Conservation (phyloP, 805 yeast species). For the Barnettozyma californica region DNA sequence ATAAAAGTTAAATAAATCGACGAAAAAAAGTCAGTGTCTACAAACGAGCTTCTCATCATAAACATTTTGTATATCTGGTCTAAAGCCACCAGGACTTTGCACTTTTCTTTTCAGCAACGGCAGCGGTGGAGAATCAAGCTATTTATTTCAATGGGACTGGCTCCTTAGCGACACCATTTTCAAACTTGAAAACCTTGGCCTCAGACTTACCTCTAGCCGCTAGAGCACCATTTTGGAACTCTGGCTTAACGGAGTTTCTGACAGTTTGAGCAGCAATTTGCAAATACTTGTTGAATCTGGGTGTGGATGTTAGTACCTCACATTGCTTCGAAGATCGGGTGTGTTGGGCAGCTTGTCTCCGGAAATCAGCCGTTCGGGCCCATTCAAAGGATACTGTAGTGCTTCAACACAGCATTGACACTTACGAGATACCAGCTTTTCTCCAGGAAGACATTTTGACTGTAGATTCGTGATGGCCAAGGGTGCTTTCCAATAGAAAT, state of each 20-base stretch:
- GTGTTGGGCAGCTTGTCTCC: background rate
- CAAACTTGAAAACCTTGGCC: conserved; percentile 64
- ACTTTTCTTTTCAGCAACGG: background rate
- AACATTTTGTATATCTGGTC: background rate
- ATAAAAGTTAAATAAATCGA: background rate
- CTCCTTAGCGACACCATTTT: conserved; percentile 52
- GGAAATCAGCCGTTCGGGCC: background rate
- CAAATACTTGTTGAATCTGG: conserved; percentile 76
- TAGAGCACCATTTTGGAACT: conserved; percentile 62
- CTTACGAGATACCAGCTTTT: conserved; percentile 62
- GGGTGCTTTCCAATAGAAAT: background rate
- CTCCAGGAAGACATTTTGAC: conserved; percentile 52
- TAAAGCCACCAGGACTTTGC: conserved; percentile 2
- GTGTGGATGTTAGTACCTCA: conserved; percentile 8
- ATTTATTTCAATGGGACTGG: conserved; percentile 30
- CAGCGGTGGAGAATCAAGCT: background rate
- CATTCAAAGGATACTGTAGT: background rate
- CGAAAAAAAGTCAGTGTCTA: background rate
- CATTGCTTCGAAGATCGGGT: background rate
- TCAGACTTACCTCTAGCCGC: conserved; percentile 72
- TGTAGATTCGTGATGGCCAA: background rate
- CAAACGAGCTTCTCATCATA: background rate
- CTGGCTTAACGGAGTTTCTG: conserved; percentile 85
- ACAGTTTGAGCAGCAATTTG: conserved; percentile 86
- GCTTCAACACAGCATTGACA: conserved; percentile 8